Evolutionary conservation across 805 yeast genomes (phyloP).

Genomic region (Yarrowia porcina): DNA sequence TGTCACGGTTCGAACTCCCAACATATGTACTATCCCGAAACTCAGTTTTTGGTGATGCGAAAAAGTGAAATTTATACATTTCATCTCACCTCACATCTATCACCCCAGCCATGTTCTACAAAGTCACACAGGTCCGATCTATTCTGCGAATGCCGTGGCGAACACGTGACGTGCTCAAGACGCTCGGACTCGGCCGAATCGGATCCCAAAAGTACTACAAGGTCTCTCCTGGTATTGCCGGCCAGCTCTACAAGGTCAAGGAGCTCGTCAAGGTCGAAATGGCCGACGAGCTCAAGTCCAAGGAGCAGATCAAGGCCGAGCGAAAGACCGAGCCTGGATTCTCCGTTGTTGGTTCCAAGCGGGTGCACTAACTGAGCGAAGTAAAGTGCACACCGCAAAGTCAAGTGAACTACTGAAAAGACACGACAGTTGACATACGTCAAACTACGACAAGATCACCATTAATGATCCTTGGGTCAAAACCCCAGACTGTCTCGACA

Average conservation of each 20-base stretch:
- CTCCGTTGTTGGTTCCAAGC: slow-evolving; percentile 22
- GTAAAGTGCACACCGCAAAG: too few species aligned
- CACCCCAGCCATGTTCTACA: slow-evolving; percentile 45
- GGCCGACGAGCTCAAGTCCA: slow-evolving; percentile 44
- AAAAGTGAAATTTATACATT: neutral
- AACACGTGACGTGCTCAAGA: slow-evolving; percentile 59
- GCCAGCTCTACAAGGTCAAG: slow-evolving; percentile 75
- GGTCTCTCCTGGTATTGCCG: slow-evolving; percentile 78
- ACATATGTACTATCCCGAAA: neutral
- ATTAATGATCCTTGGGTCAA: too few species aligned
- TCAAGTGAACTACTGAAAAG: too few species aligned
- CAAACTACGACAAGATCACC: too few species aligned
- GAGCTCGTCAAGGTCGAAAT: slow-evolving; percentile 82
- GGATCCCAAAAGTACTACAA: slow-evolving; percentile 70
- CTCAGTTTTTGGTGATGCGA: too few species aligned
- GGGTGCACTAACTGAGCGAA: too few species aligned
- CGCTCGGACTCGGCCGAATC: slow-evolving; percentile 72
- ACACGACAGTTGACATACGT: too few species aligned
- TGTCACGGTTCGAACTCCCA: neutral
- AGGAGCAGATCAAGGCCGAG: slow-evolving; percentile 18
- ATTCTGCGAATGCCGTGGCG: slow-evolving; percentile 78
- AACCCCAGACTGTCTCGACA: too few species aligned
- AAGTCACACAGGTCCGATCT: slow-evolving; percentile 75
- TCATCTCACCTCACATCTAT: neutral
- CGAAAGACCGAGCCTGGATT: slow-evolving; percentile 19